Base-by-base conservation (phyloP, 1,284 basidiomycete species). In the Agroathelia rolfsii region DNA sequence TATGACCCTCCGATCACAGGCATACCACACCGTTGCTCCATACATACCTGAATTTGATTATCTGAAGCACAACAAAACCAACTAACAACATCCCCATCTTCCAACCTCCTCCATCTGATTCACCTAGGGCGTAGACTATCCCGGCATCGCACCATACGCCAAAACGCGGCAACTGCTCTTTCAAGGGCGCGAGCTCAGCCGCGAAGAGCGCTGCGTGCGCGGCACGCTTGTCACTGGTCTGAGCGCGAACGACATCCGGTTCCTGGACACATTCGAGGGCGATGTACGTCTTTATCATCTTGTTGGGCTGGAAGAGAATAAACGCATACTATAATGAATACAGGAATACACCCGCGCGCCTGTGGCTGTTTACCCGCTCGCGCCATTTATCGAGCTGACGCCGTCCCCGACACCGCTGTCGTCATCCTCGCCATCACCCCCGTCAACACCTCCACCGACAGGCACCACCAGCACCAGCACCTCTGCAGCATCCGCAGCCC, bases 241-340 rank as follows among this genome's bases (percentile, higher is more conserved):
- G 28, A 72, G 66, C 0, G 48, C 55, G 6, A 28, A 47, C 11
- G 85, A 90, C 44, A 58, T 89, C 1, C 46, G 45, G 3, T 55
- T 68, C 3, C 55, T 86, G 3, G 85, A 92, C 51, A 42, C 66
- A 5, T 93, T 90, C 41, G 89, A 93, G 55, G 86, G 83, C 11
- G 50, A 69, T 34, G 88, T 88, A 48, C 52, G 79, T 66, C 13
- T 29, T 8, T 5, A 9, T 9, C 4, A 12, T 28, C 21, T 8
- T n/a, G 26, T 22, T 13, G 28, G 9, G 20, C 15, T 13, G 10
- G 13, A 9, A 25, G 8, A 9, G 19, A 31, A 36, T 18, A 44
- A 16, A 8, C 26, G 10, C 9, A 28, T 14, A 14, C 30, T 15
- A 6, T 10, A 11, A 9, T 34, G 13, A 18, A 14, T 29, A 8